phyloP scores from a whole-genome alignment of 1,284 basidiomycete species.

The Fistulina hepatica region DNA sequence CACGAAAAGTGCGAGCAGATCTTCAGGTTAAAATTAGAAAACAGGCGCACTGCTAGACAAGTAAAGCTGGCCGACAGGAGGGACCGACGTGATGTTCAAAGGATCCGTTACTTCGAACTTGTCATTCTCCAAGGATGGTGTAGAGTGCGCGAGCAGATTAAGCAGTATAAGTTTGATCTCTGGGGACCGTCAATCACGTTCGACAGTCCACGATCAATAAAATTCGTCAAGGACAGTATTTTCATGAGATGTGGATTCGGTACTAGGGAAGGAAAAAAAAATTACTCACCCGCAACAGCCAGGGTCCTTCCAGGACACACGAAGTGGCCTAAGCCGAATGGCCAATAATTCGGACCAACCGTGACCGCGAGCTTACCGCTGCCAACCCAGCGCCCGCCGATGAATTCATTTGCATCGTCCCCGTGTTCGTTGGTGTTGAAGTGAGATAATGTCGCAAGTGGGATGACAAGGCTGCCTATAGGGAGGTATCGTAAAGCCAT shows the following conservation, averaged over 20 bases:
- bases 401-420: conserved; percentile 23
- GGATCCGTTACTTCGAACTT: conserved; percentile 26
- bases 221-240: too few species aligned
- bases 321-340: conserved; percentile 28
- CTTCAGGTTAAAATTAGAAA: too few species aligned
- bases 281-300: conserved; percentile 24
- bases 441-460: conserved; percentile 24
- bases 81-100: conserved; percentile 22
- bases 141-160: conserved; percentile 22
- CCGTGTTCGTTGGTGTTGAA: conserved; percentile 20
- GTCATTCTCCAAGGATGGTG: conserved; percentile 23
- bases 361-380: conserved; percentile 23
- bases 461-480: conserved; percentile 22
- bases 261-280: neutral
- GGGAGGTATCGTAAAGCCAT: conserved; percentile 11
- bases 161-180: conserved; percentile 29
- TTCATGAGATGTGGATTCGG: too few species aligned
- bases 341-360: conserved; percentile 23
- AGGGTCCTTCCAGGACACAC: conserved; percentile 27
- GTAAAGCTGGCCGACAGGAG: conserved; percentile 15
- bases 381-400: conserved; percentile 26
- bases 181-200: conserved; percentile 9
- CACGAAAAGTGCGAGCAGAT: too few species aligned
- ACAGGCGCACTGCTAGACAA: too few species aligned
- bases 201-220: too few species aligned